phyloP scores from a whole-genome alignment of 352 stramenopile genomes.

The Phytopythium vexans region DNA sequence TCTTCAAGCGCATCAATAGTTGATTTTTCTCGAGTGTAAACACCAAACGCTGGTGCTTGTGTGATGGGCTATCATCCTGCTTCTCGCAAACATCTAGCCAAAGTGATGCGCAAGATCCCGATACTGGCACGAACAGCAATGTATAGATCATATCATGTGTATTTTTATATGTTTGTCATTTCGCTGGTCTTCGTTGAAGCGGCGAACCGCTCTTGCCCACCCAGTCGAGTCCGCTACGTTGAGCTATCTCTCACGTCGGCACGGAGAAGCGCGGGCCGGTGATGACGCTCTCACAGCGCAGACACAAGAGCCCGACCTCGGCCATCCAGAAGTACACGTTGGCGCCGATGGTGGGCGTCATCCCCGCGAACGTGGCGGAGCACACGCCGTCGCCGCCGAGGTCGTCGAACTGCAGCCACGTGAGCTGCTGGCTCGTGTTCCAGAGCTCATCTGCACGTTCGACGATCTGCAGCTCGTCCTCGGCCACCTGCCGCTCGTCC shows the following conservation, averaged over 20 bases:
- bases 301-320: conserved; percentile 1
- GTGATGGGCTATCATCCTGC: too few relatives aligned
- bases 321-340: conserved; percentile 6
- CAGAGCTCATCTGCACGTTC: not conserved
- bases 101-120: too few relatives aligned
- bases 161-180: too few relatives aligned
- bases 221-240: not conserved
- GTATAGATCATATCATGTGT: too few relatives aligned
- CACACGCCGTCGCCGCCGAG: not conserved
- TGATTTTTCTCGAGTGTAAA: too few relatives aligned
- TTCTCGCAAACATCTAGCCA: too few relatives aligned
- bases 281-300: not conserved
- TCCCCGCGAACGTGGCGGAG: conserved; percentile 2
- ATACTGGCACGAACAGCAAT: too few relatives aligned
- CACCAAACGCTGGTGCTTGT: too few relatives aligned
- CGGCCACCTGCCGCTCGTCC: not conserved
- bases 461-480: not conserved
- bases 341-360: conserved; percentile 1
- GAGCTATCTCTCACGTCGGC: not conserved
- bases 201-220: too few relatives aligned
- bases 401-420: conserved; percentile 6
- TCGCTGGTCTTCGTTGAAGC: too few relatives aligned
- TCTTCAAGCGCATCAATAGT: too few relatives aligned
- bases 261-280: conserved; percentile 4
- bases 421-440: conserved; percentile 1